A percentile compares a stretch with the other conserved stretches of the same genome.
Conservation (phyloP, 176 grass and related monocot species). For the Canna indica region DNA sequence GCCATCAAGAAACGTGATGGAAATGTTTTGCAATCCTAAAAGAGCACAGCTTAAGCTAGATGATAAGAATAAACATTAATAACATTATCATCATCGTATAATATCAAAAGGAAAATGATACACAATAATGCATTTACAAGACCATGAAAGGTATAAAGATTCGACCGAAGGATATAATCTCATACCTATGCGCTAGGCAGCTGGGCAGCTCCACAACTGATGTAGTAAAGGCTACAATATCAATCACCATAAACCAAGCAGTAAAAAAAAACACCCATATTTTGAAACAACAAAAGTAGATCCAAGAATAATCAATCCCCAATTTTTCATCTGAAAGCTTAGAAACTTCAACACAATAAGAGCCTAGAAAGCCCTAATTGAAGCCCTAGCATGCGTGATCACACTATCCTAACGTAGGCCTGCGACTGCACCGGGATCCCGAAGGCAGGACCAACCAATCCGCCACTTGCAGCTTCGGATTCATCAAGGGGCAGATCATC, state of each 20-base stretch:
- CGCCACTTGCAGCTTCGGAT: slow-evolving; percentile 43
- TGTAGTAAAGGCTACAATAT: background rate
- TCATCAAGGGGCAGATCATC: slow-evolving; percentile 75
- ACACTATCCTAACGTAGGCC: background rate
- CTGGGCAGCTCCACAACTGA: background rate
- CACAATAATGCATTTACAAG: background rate
- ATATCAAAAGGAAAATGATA: background rate
- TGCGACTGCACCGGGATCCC: slow-evolving; percentile 1
- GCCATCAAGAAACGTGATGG: background rate
- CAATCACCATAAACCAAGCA: background rate
- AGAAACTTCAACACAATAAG: background rate
- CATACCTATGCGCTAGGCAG: background rate
- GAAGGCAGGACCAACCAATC: slow-evolving; percentile 11
- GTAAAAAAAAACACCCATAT: background rate
- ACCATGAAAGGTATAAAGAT: background rate
- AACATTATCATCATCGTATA: background rate
- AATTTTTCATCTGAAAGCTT: background rate
- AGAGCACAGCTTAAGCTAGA: too few relatives aligned
- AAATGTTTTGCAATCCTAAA: slow-evolving; percentile 1
- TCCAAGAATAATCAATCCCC: background rate
- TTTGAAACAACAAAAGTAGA: background rate
- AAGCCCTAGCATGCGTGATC: background rate
- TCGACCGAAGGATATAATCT: background rate
- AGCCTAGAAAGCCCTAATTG: background rate
- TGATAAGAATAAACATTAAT: background rate